Evolutionary conservation across 306 rosid genomes (phyloP), one percentile per base, ranked within the genome.

Genomic region (Inga oerstediana): DNA sequence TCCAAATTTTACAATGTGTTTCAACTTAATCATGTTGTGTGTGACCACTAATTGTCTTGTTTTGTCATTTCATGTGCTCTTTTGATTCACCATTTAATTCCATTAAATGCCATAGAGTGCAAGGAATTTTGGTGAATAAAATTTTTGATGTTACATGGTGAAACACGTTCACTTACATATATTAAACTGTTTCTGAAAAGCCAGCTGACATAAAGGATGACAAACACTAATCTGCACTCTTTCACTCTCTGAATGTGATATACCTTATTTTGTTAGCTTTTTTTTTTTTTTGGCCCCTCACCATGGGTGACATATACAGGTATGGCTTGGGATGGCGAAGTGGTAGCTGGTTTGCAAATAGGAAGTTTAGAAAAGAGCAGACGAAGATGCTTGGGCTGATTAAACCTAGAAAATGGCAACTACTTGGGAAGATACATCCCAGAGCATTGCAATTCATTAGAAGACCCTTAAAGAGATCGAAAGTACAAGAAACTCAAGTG

Each of bases 281-380:
- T n/a, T n/a, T 58, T 6, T 39, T 5, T 37, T 5, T 2, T 2
- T 27, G 0, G 30, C 30, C 1, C 30, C 7, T 65, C 46, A 35
- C 46, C 15, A 15, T 16, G 24, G 27, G 14, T 67, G 72, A 35
- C 22, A 67, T 66, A 16, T 35, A 77, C 92, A 97, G 99, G 86
- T 97, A 90, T 71, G 89, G 87, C 88, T 87, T 97, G 90, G 99
- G 99, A 73, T 97, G 99, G 99, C 91, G 94, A 86, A 93, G 97
- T 58, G 99, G 99, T 81, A 85, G 79, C 81, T 90, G 92, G 97
- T 91, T 86, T 83, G 88, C 94, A 51, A 86, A 88, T 69, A 89
- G 91, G 90, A 89, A 86, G 83, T 85, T 94, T 75, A 88, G 89
- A 88, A 91, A 82, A 87, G 99, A 97, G 88, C 98, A 97, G 86